These are phyloP conservation scores for Mucor velutinosus DNA, from an alignment of 371 early-diverging fungal genomes.

Conservation along the genomic window DNA sequence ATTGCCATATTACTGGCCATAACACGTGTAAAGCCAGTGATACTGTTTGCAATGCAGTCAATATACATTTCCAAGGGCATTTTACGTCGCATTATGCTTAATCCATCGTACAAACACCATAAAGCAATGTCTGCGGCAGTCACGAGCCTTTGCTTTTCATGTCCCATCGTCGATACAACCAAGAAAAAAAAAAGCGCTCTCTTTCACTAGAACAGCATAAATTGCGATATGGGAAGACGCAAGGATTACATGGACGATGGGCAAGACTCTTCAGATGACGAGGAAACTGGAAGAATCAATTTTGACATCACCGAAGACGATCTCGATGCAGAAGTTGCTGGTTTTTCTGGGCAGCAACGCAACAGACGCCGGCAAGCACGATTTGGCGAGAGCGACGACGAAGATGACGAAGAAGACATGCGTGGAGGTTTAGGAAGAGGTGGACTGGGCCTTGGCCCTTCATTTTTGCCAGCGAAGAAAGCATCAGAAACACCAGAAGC, in stretches of 20 bases:
- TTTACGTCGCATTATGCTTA: background rate
- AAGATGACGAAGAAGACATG: slow-evolving; percentile 38
- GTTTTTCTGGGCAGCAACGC: slow-evolving; percentile 36
- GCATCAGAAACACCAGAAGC: background rate
- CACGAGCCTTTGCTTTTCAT: background rate
- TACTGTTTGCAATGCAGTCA: background rate
- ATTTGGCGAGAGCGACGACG: slow-evolving; percentile 32
- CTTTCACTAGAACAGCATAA: background rate
- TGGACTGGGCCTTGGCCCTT: slow-evolving; percentile 5
- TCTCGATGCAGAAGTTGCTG: slow-evolving; percentile 43
- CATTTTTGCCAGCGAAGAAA: slow-evolving; percentile 18
- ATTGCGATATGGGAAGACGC: slow-evolving; percentile 36
- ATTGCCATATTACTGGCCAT: background rate
- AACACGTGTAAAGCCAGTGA: background rate
- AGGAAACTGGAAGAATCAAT: slow-evolving; percentile 38
- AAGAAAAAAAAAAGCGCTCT: background rate
- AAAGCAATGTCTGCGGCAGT: background rate
- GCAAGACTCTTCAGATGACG: slow-evolving; percentile 51
- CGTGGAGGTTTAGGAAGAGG: slow-evolving; percentile 25
- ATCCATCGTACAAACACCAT: background rate
- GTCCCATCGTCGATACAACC: background rate
- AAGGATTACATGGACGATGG: slow-evolving; percentile 51
- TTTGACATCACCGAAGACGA: slow-evolving; percentile 50
- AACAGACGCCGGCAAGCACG: slow-evolving; percentile 8
- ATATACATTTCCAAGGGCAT: background rate